These are phyloP conservation scores for Penicillium soppii DNA, from an alignment of 495 filamentous ascomycete species.

Conservation along the genomic window DNA sequence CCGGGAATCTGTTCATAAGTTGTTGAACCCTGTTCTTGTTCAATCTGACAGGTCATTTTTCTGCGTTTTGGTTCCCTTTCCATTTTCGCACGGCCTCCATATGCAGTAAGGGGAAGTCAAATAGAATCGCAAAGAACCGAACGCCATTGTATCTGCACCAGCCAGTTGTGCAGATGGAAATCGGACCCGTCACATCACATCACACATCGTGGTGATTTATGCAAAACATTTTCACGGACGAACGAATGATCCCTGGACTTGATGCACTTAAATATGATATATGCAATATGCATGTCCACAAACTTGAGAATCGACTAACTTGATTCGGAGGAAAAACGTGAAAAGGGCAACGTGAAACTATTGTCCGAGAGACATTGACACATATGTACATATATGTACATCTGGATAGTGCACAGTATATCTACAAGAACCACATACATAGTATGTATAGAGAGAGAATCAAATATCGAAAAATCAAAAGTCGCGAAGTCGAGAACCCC, in stretches of 20 bases:
- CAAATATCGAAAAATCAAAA: background rate
- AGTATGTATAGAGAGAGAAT: too few relatives aligned
- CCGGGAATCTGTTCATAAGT: too few relatives aligned
- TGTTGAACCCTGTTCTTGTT: background rate
- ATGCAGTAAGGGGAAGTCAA: too few relatives aligned
- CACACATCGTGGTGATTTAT: constrained; percentile 1
- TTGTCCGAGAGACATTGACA: background rate
- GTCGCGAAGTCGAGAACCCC: background rate
- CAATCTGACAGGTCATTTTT: background rate
- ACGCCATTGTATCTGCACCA: too few relatives aligned
- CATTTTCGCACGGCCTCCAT: too few relatives aligned
- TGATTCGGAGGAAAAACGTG: background rate
- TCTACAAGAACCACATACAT: too few relatives aligned
- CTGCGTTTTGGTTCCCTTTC: background rate
- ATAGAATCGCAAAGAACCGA: too few relatives aligned
- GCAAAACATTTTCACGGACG: constrained; percentile 2
- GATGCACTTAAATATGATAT: background rate
- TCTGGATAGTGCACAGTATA: too few relatives aligned
- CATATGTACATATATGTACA: background rate
- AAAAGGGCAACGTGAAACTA: background rate
- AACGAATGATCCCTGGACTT: background rate
- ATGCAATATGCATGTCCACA: too few relatives aligned
- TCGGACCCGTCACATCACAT: background rate
- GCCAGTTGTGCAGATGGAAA: background rate
- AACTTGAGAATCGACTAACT: too few relatives aligned